These are phyloP conservation scores for Gamsiella multidivaricata DNA, from an alignment of 192 early-diverging fungal species.

Conservation along the genomic window DNA sequence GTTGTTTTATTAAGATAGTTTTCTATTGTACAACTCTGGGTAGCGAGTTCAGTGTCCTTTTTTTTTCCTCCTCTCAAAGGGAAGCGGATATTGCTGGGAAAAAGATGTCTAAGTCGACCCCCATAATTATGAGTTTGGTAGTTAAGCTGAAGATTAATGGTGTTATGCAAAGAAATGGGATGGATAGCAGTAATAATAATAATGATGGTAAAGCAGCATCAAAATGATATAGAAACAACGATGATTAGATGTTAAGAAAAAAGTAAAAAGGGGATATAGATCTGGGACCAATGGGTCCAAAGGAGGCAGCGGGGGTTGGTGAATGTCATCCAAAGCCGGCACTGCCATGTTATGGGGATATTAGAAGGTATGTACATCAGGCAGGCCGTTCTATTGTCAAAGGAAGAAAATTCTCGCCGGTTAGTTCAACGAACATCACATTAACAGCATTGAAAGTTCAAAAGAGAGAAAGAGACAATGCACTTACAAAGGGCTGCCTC, in stretches of 20 bases:
- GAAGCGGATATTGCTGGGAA: no score
- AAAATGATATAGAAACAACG: not conserved
- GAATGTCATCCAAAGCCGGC: not conserved
- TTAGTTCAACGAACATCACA: not conserved
- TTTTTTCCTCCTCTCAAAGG: not conserved
- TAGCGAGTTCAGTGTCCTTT: no score
- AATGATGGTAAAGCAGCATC: not conserved
- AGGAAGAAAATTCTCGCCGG: not conserved
- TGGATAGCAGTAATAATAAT: not conserved
- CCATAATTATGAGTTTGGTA: no score
- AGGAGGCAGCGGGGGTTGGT: not conserved
- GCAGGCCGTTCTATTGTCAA: conserved; percentile 34
- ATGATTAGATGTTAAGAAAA: conserved; percentile 6
- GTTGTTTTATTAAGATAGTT: no score
- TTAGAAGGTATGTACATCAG: conserved; percentile 49
- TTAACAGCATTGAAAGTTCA: not conserved
- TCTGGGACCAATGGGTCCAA: not conserved
- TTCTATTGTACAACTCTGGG: no score
- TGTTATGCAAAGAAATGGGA: not conserved
- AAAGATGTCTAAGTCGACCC: not conserved
- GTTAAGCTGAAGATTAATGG: not conserved
- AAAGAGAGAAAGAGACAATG: not conserved
- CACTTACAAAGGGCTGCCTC: conserved; percentile 68
- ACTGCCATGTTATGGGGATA: not conserved
- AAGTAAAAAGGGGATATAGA: not conserved